Base-by-base conservation (phyloP, 1,139 yeast genomes). In the Suhomyces taliae region DNA sequence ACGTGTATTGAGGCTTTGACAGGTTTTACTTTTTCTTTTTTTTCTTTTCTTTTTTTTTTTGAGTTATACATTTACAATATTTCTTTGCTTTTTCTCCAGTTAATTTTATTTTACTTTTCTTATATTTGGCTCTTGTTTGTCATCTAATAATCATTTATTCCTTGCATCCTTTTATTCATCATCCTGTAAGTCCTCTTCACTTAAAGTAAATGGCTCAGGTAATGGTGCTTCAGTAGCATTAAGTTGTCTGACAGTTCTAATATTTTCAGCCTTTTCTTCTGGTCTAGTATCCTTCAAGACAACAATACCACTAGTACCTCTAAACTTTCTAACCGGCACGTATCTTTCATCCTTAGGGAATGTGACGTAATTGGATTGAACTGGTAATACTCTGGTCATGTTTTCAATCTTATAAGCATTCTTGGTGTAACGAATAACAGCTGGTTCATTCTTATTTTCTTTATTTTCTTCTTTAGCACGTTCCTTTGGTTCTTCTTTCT, bases 301-400 rank as follows among this genome's bases (percentile, higher is more conserved):
- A 45, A 91, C 81, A 40, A 93, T 88, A 44, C 98, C 97, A 44
- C 87, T 83, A 46, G 81, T 78, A 27, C 93, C 91, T 62, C 82
- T 83, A 64, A 84, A 84, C 60, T 83, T 85, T 62, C 95, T 84
- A 14, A 90, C 86, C 7, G 99, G 98, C 34, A 77, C 78, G 66
- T 86, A 93, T 60, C 97, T 80, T 45, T 82, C 87, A 53, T 83
- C 86, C 61, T 85, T 85, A 40, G 79, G 72, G 65, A 93, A 90
- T 4, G 95, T 78, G 43, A 93, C 82, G 68, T 85, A 90, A 66
- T 84, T 86, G 49, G 91, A 75, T 70, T 95, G 99, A 39, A 85
- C 80, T n/a, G 98, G 98, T 51, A 95, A 75, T 2, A 93, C 96
- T 60, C 99, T 82, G 12, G 95, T 79, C 78, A 91, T 76, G 65